Evolutionary conservation across 495 filamentous ascomycete species (phyloP), one percentile per base, ranked within the genome.

Genomic region (Xylaria bambusicola): DNA sequence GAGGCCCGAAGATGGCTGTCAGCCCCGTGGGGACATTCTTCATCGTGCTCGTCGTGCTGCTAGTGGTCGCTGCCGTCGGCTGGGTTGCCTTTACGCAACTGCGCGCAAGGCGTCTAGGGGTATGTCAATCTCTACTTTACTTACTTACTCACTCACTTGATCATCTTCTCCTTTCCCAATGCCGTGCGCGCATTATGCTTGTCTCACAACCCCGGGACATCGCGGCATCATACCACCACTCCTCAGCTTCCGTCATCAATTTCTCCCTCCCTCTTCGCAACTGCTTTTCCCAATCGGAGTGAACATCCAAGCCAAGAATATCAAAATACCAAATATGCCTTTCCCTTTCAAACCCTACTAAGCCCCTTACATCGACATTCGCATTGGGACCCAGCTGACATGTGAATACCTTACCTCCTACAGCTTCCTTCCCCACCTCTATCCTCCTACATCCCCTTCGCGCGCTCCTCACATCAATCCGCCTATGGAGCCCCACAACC

Each of bases 401-500:
- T 33, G 15, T 44, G 26, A 45, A 33, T 41, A 21, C 53, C 42
- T 24, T 23, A n/a, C n/a, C n/a, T 38, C 48, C 40, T 9, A 38
- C 45, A 81, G 78, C 83, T 88, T 44, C 84, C 85, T 20, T 80
- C 84, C 52, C 88, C 86, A 2, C 74, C 81, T 1, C 65, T 84
- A 8, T 77, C 78, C 42, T 86, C 86, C 40, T 90, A 88, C 77
- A 80, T 83, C 62, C 82, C 80, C 52, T 84, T 83, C 74, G 55
- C 61, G 38, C 65, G 63, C 26, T 66, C 71, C 35, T 67, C 63
- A 8, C 66, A 72, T 24, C 45, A 65, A 31, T 55, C 69, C 20
- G 46, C 69, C 17, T 81, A 78, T 61, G 74, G 73, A 33, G 73
- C 67, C 10, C 80, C 78, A 5, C 77, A 78, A 23, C 82, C 86